phyloP scores from a whole-genome alignment of 2,329 filamentous ascomycete species.

The Aspergillus fijiensis region DNA sequence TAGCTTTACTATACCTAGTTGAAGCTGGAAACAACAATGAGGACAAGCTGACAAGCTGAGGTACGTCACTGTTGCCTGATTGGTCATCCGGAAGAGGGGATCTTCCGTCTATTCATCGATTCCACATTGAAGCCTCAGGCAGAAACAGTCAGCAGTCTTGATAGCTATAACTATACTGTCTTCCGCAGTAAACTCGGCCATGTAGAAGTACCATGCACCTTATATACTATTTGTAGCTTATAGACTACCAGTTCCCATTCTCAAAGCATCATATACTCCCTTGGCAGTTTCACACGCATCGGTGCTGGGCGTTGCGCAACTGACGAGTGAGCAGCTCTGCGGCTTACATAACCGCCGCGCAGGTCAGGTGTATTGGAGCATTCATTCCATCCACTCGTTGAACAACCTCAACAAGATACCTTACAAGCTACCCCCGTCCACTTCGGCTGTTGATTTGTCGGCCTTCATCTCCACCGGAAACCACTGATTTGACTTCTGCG shows the following conservation, averaged over 20 bases:
- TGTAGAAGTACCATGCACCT: too few relatives aligned
- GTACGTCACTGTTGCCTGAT: conserved; percentile 43
- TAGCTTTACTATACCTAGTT: too few relatives aligned
- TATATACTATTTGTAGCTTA: too few relatives aligned
- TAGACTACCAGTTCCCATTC: background rate
- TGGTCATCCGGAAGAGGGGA: conserved; percentile 34
- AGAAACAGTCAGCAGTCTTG: too few relatives aligned
- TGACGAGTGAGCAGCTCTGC: background rate
- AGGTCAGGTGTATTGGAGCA: conserved; percentile 12
- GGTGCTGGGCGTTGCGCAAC: background rate
- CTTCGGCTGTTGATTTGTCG: background rate
- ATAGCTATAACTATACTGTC: too few relatives aligned
- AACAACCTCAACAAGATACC: background rate
- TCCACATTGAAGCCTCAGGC: too few relatives aligned
- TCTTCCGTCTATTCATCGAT: conserved; percentile 19
- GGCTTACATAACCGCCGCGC: conserved; percentile 19
- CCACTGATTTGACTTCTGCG: background rate
- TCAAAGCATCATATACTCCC: background rate
- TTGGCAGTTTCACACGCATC: background rate
- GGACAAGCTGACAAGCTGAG: background rate
- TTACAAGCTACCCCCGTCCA: background rate
- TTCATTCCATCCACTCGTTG: background rate
- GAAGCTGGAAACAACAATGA: too few relatives aligned
- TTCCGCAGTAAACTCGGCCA: too few relatives aligned
- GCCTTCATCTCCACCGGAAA: background rate